Evolutionary conservation across 306 rosid species (phyloP), one percentile per base, ranked within the genome.

Genomic region (Quercus glauca): DNA sequence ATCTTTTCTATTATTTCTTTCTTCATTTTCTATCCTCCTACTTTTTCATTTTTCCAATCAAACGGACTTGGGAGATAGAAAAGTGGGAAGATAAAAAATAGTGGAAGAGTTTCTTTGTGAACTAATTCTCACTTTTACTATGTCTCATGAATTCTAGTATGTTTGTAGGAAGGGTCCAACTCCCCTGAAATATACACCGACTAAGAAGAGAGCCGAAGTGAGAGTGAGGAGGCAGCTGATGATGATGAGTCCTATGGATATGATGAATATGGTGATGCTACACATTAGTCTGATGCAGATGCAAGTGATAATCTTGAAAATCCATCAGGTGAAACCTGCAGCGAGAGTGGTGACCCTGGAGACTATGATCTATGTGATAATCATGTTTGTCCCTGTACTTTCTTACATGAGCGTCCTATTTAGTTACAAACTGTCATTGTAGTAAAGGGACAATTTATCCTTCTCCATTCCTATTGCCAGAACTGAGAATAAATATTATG

Each of bases 121-220:
- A 37, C 8, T 37, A 37, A 15, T 75, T 14, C 4, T 67, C 6
- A 60, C 28, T 53, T 33, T 74, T 73, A 43, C 61, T 78, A 6
- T 56, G 20, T 33, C 79, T 79, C 81, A 74, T 84, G 75, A 85
- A 73, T 77, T 53, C 37, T 83, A 79, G 72, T 83, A 83, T 78
- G 80, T 60, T 86, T 86, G 84, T 93, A 93, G 97, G 98, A 93
- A 85, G 96, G 94, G 79, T 81, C 87, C 37, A 61, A 73, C 69
- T 81, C 94, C 64, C 94, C 90, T 52, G 97, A 91, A 51, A 76
- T 89, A 77, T 91, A 95, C 89, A 80, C 87, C 3, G 96, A 93
- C 76, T 73, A 97, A 6, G 97, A 91, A 75, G 97, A 90, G 57
- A 88, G 92, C 88, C 93, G 85, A 72, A 90, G 90, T 72, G 98